phyloP scores from a whole-genome alignment of 2,329 filamentous ascomycete species.

The Neopestalotiopsis sp. region DNA sequence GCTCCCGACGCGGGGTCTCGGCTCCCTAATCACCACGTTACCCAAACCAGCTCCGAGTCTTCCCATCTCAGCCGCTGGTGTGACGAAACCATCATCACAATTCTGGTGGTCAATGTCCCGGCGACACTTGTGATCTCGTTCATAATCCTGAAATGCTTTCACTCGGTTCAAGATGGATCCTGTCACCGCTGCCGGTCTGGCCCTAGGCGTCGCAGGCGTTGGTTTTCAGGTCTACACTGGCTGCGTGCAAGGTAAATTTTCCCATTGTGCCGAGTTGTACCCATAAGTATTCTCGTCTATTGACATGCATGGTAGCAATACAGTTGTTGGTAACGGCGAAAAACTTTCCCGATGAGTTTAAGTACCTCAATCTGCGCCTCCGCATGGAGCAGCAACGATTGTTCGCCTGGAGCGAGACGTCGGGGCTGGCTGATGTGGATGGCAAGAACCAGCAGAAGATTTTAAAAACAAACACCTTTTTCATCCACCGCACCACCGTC shows the following conservation, averaged over 20 bases:
- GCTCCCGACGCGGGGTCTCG: too few relatives aligned
- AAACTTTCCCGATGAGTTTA: slow-evolving; percentile 52
- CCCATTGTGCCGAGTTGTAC: not conserved
- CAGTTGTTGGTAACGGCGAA: slow-evolving; percentile 53
- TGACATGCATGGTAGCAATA: slow-evolving; percentile 40
- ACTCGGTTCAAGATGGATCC: slow-evolving; percentile 43
- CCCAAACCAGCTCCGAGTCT: too few relatives aligned
- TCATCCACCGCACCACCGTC: slow-evolving; percentile 53
- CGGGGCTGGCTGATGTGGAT: slow-evolving; percentile 51
- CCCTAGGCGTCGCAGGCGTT: slow-evolving; percentile 49
- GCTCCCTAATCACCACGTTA: too few relatives aligned
- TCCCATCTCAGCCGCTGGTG: too few relatives aligned
- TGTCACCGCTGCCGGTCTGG: slow-evolving; percentile 47
- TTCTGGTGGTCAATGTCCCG: too few relatives aligned
- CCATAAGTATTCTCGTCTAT: not conserved
- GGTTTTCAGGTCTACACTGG: slow-evolving; percentile 51
- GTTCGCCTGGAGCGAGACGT: slow-evolving; percentile 55
- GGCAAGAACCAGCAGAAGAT: slow-evolving; percentile 45
- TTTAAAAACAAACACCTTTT: slow-evolving; percentile 51
- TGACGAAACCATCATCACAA: too few relatives aligned
- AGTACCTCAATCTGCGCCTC: slow-evolving; percentile 52
- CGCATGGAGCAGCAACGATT: slow-evolving; percentile 56
- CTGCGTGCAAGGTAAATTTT: slow-evolving; percentile 46
- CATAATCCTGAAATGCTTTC: not conserved
- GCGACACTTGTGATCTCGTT: too few relatives aligned